A percentile compares a stretch with the other conserved stretches of the same genome.
Conservation (phyloP, 352 stramenopile species). For the Phytophthora fragariae region DNA sequence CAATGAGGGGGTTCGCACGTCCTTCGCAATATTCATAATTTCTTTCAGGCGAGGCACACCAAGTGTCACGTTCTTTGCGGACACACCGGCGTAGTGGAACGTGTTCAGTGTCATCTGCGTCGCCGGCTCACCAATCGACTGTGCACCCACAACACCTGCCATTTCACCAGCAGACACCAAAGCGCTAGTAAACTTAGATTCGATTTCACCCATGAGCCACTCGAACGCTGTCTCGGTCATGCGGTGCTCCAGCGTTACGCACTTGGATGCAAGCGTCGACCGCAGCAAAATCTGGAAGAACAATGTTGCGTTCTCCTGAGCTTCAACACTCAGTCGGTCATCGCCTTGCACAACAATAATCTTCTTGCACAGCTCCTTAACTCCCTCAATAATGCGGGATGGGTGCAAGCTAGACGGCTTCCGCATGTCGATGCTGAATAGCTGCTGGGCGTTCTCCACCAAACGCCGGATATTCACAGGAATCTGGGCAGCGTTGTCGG, state of each 20-base stretch:
- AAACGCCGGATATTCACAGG: constrained; percentile 95
- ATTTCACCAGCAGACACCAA: constrained; percentile 98
- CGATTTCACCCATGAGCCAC: constrained; percentile 96
- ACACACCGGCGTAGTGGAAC: constrained; percentile 99
- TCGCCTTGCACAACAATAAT: constrained; percentile 97
- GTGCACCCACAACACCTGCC: constrained; percentile 98
- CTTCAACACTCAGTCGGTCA: constrained; percentile 95
- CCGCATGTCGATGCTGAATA: constrained; percentile 94
- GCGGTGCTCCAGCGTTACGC: constrained; percentile 95
- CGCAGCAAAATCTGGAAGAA: constrained; percentile 98
- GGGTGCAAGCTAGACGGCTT: constrained; percentile 95
- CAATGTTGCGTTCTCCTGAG: constrained; percentile 98
- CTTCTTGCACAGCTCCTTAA: constrained; percentile 94
- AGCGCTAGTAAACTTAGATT: constrained; percentile 96
- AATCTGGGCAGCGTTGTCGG: constrained; percentile 90
- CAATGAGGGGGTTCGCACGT: constrained; percentile 97
- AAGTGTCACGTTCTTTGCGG: constrained; percentile 99
- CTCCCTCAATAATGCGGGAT: constrained; percentile 87
- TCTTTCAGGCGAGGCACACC: constrained; percentile 99
- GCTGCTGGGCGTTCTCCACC: constrained; percentile 96
- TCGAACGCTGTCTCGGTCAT: constrained; percentile 97
- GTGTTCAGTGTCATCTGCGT: constrained; percentile 99
- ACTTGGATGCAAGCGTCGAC: constrained; percentile 96
- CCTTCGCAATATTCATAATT: constrained; percentile 99
- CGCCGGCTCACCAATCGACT: constrained; percentile 99